These are phyloP conservation scores for Harringtonia aguacate DNA, from an alignment of 2,329 filamentous ascomycete genomes.

Conservation along the genomic window DNA sequence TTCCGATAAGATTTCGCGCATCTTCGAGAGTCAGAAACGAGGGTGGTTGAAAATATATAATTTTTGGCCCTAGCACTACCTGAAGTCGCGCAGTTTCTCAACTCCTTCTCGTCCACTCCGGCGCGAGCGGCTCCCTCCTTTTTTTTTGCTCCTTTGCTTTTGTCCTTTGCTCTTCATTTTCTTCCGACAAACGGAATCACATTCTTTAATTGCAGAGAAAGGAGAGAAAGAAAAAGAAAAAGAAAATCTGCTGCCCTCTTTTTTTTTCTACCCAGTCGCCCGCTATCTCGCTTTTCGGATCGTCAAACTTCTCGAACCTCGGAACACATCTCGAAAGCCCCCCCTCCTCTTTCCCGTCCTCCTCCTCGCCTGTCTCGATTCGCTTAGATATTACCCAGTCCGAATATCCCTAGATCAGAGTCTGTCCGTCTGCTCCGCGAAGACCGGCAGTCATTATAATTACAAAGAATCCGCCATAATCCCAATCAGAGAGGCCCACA, in stretches of 20 bases:
- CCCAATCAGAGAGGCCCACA: too few species aligned
- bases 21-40: slow-evolving; percentile 3
- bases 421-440: too few species aligned
- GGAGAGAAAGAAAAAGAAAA: neutral
- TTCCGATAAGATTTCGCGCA: slow-evolving; percentile 17
- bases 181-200: neutral
- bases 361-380: too few species aligned
- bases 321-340: too few species aligned
- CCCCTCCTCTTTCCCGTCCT: too few species aligned
- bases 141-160: neutral
- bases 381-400: too few species aligned
- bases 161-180: too few species aligned
- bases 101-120: neutral
- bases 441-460: too few species aligned
- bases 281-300: neutral
- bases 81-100: slow-evolving; percentile 1
- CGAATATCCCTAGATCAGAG: too few species aligned
- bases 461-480: neutral
- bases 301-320: too few species aligned
- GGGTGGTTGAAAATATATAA: slow-evolving; percentile 5
- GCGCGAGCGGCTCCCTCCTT: neutral
- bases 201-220: neutral
- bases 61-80: slow-evolving; percentile 1
- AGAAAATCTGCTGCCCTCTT: neutral
- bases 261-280: neutral